A percentile compares a stretch with the other conserved stretches of the same genome.
These are phyloP conservation scores for Ormosia semicastrata DNA, from an alignment of 306 rosid genomes.

Conservation along the genomic window DNA sequence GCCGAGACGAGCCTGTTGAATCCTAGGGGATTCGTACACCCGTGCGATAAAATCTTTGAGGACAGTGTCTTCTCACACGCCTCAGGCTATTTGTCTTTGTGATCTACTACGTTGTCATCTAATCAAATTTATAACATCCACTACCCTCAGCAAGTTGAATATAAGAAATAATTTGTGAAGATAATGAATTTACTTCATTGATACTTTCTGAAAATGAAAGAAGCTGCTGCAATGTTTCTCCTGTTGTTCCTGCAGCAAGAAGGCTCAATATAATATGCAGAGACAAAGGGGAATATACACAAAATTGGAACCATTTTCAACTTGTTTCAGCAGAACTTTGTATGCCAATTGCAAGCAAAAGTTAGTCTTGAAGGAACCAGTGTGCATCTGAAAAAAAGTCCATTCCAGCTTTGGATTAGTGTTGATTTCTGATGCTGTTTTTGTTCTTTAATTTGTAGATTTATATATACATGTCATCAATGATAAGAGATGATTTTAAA, in stretches of 20 bases:
- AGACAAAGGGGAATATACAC: neutral
- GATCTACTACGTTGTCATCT: too few relatives aligned
- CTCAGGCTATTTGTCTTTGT: too few relatives aligned
- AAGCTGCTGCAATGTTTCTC: neutral
- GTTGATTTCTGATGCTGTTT: neutral
- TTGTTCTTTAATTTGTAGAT: neutral
- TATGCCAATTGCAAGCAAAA: slow-evolving; percentile 5
- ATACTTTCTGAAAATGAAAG: neutral
- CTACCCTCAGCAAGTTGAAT: neutral
- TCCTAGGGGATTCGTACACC: too few relatives aligned
- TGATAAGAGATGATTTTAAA: too few relatives aligned
- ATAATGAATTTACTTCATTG: neutral
- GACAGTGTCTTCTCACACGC: too few relatives aligned
- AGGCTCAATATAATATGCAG: neutral
- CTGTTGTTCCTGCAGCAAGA: slow-evolving; percentile 1
- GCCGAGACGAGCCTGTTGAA: too few relatives aligned
- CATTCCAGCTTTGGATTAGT: neutral
- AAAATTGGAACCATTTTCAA: slow-evolving; percentile 10
- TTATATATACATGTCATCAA: too few relatives aligned
- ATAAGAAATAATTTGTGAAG: neutral
- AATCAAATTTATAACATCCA: too few relatives aligned
- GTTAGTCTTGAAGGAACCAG: neutral
- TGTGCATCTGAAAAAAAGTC: neutral
- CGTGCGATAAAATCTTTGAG: too few relatives aligned
- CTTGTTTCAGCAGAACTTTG: neutral